A percentile compares a stretch with the other conserved stretches of the same genome.
These are phyloP conservation scores for Penicillium sp. DNA, from an alignment of 2,329 filamentous ascomycete genomes.

Conservation along the genomic window DNA sequence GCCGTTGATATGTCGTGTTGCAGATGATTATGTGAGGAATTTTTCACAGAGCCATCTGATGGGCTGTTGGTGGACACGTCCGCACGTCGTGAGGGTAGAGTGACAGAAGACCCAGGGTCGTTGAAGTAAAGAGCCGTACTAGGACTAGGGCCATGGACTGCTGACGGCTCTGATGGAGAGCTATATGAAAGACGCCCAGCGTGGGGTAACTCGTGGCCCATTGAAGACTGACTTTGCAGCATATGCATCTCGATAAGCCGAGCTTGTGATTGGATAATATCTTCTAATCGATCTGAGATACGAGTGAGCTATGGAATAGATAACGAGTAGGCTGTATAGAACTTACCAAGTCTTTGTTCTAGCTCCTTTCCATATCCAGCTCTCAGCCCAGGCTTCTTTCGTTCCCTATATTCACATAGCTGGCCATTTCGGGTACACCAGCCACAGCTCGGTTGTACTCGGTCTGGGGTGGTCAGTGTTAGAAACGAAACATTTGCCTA, in stretches of 20 bases:
- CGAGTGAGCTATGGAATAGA: not conserved
- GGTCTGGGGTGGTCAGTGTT: conserved; percentile 36
- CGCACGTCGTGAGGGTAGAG: conserved; percentile 47
- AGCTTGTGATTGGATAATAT: conserved; percentile 63
- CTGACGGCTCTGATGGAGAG: conserved; percentile 53
- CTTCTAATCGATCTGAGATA: conserved; percentile 61
- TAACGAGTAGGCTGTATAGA: not conserved
- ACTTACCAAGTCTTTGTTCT: conserved; percentile 61
- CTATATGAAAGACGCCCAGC: conserved; percentile 31
- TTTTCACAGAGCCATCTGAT: conserved; percentile 33
- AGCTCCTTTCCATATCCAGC: conserved; percentile 70
- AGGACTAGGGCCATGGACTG: conserved; percentile 52
- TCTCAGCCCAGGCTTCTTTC: conserved; percentile 65
- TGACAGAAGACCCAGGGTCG: conserved; percentile 52
- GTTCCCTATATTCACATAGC: conserved; percentile 65
- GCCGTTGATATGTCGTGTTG: conserved; percentile 23
- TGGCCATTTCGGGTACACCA: conserved; percentile 69
- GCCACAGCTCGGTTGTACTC: conserved; percentile 61
- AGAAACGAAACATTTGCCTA: not conserved
- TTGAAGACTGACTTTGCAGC: conserved; percentile 33
- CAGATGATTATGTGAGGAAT: conserved; percentile 22
- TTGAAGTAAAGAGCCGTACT: conserved; percentile 62
- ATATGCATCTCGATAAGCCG: conserved; percentile 63
- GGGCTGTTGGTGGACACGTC: conserved; percentile 41
- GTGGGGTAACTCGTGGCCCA: conserved; percentile 26